phyloP scores from a whole-genome alignment of 192 early-diverging fungal genomes.

The Coemansia sp. region DNA sequence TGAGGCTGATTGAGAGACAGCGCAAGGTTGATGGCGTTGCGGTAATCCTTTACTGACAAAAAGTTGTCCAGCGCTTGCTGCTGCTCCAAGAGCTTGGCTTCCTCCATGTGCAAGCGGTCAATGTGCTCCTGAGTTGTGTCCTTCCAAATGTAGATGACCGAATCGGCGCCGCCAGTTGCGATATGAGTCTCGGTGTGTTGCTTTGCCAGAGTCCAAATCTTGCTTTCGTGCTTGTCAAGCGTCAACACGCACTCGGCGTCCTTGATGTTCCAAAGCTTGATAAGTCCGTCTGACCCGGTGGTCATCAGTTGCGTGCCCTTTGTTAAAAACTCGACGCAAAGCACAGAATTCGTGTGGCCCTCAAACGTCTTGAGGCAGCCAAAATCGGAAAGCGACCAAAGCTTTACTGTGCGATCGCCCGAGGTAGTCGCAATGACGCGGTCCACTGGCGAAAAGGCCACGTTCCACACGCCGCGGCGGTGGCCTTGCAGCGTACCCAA shows the following conservation, averaged over 20 bases:
- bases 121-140: constrained; percentile 87
- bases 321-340: constrained; percentile 82
- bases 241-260: constrained; percentile 87
- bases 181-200: constrained; percentile 67
- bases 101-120: constrained; percentile 69
- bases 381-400: constrained; percentile 91
- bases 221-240: constrained; percentile 93
- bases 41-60: constrained; percentile 85
- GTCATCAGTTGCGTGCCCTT: constrained; percentile 87
- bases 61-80: constrained; percentile 93
- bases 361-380: constrained; percentile 94
- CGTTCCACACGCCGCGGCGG: constrained; percentile 92
- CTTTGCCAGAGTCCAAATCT: constrained; percentile 90
- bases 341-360: constrained; percentile 95
- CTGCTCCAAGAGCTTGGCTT: constrained; percentile 68
- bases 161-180: constrained; percentile 91
- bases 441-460: constrained; percentile 94
- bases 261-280: constrained; percentile 97
- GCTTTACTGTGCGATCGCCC: constrained; percentile 90
- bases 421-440: constrained; percentile 90
- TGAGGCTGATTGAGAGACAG: constrained; percentile 89
- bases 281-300: constrained; percentile 86
- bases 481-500: constrained; percentile 88
- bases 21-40: constrained; percentile 86
- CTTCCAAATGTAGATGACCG: constrained; percentile 88